These are phyloP conservation scores for Pezicula carpinea DNA, from an alignment of 2,329 filamentous ascomycete species.

Conservation along the genomic window DNA sequence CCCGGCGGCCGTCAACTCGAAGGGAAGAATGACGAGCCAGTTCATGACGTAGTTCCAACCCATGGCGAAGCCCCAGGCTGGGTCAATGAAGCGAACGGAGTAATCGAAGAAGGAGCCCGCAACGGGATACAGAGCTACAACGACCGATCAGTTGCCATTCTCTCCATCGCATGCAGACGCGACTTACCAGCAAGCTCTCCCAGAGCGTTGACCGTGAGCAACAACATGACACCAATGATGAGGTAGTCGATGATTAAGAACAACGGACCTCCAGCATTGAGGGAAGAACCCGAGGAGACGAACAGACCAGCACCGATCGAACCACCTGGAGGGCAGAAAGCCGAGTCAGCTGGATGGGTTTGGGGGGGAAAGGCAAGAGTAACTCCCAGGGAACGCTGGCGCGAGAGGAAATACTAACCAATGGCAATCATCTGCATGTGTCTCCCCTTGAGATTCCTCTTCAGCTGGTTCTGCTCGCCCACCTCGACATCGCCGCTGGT, in stretches of 20 bases:
- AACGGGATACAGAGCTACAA: constrained; percentile 79
- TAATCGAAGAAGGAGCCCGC: constrained; percentile 86
- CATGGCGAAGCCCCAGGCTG: constrained; percentile 89
- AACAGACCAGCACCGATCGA: constrained; percentile 47
- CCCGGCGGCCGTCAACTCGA: constrained; percentile 49
- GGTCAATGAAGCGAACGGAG: constrained; percentile 86
- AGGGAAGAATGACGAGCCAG: constrained; percentile 46
- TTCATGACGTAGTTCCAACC: constrained; percentile 80
- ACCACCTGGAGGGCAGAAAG: no score
- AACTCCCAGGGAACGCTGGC: no score
- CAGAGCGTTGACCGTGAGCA: constrained; percentile 82
- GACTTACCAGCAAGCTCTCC: constrained; percentile 65
- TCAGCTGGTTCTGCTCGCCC: constrained; percentile 27
- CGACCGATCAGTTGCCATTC: constrained; percentile 25
- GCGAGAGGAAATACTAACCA: no score
- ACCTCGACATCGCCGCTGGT: constrained; percentile 16
- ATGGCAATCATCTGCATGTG: constrained; percentile 50
- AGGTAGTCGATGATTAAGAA: constrained; percentile 21
- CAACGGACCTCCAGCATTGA: constrained; percentile 31
- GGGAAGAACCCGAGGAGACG: constrained; percentile 40
- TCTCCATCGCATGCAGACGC: not conserved
- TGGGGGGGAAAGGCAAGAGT: no score
- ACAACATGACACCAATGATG: constrained; percentile 79
- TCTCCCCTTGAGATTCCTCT: constrained; percentile 38
- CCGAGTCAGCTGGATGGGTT: no score